Percentiles rank a stretch among this genome's conserved stretches.
Evolutionary conservation across 2,329 filamentous ascomycete species (phyloP).

Genomic region (Paracorniculantispora psalliotae): DNA sequence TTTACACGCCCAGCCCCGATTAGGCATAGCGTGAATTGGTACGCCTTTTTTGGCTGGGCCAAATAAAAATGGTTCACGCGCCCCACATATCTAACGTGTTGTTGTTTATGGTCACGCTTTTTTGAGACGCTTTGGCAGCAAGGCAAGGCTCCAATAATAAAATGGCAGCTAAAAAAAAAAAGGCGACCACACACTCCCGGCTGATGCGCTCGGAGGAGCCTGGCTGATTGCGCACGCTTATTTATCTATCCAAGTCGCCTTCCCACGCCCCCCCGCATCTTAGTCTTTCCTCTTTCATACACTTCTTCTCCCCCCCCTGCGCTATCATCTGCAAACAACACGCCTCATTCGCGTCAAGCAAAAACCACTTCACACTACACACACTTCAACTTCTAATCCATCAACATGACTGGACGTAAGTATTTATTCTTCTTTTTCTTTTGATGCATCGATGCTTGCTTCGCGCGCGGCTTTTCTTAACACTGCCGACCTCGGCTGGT

Average conservation of each 20-base stretch:
- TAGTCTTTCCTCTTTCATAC: constrained; percentile 16
- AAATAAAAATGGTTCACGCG: not conserved
- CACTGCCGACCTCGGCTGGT: not conserved
- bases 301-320: constrained; percentile 17
- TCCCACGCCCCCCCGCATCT: constrained; percentile 24
- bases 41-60: not conserved
- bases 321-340: constrained; percentile 18
- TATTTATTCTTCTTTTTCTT: constrained; percentile 24
- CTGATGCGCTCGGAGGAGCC: constrained; percentile 24
- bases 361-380: constrained; percentile 22
- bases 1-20: constrained; percentile 5
- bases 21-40: constrained; percentile 1
- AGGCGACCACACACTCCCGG: constrained; percentile 13
- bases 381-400: constrained; percentile 26
- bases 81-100: not conserved
- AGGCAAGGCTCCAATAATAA: not conserved
- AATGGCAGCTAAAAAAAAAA: not conserved
- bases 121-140: not conserved
- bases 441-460: constrained; percentile 2
- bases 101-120: not conserved
- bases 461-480: not conserved
- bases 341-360: constrained; percentile 20
- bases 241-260: constrained; percentile 28
- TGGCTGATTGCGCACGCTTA: constrained; percentile 37
- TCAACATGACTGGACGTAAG: constrained; percentile 62